Evolutionary conservation across 2,329 filamentous ascomycete species (phyloP).

Genomic region (Xylaria hypoxylon): DNA sequence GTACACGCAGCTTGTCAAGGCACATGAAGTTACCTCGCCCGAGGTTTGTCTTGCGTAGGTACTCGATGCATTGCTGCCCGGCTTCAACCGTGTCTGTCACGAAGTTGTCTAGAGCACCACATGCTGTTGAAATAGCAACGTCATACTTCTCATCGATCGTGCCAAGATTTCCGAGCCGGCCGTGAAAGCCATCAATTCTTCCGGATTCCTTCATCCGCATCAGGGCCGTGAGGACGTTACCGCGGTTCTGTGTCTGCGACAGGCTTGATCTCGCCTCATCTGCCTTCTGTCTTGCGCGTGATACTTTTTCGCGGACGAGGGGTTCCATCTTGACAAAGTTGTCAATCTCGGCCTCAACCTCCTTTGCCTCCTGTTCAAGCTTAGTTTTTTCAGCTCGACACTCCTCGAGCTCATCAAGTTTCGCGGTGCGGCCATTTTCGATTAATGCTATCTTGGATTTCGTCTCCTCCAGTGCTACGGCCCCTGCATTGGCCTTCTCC

Average conservation of each 20-base stretch:
- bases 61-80: constrained; percentile 97
- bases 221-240: constrained; percentile 89
- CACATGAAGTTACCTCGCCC: constrained; percentile 98
- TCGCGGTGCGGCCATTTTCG: constrained; percentile 76
- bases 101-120: constrained; percentile 90
- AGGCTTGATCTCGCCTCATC: constrained; percentile 94
- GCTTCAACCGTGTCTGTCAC: constrained; percentile 96
- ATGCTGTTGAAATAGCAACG: constrained; percentile 97
- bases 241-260: constrained; percentile 89
- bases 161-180: constrained; percentile 91
- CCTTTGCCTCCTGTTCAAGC: constrained; percentile 79
- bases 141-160: constrained; percentile 95
- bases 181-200: constrained; percentile 96
- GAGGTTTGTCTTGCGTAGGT: constrained; percentile 95
- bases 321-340: constrained; percentile 82
- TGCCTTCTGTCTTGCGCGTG: constrained; percentile 90
- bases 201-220: constrained; percentile 97
- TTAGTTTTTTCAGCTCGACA: constrained; percentile 78
- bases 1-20: constrained; percentile 83
- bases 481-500: constrained; percentile 89
- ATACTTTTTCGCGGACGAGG: constrained; percentile 84
- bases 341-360: constrained; percentile 77
- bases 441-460: constrained; percentile 81
- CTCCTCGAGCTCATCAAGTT: constrained; percentile 79
- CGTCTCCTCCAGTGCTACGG: constrained; percentile 84